These are phyloP conservation scores for Rhizopogon roseolus DNA, from an alignment of 768 basidiomycete genomes.

Conservation along the genomic window DNA sequence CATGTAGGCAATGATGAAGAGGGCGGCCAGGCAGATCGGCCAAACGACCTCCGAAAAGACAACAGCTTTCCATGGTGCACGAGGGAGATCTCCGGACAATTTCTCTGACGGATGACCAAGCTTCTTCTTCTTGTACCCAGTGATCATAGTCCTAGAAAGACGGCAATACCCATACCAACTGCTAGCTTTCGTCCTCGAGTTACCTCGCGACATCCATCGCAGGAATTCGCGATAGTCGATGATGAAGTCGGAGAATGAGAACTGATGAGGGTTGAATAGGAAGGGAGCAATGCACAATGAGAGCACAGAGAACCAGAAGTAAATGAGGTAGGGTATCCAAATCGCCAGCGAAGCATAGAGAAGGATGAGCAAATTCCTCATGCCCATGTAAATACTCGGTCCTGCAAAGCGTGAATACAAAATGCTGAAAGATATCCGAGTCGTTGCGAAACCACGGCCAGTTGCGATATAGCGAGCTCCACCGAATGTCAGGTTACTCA, in stretches of 20 bases:
- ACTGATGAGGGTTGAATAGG: constrained; percentile 99
- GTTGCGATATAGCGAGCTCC: constrained; percentile 99
- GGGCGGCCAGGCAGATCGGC: constrained; percentile 68
- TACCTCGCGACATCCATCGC: constrained; percentile 99
- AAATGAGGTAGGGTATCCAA: constrained; percentile 93
- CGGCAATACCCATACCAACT: constrained; percentile 99
- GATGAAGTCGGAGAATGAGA: constrained; percentile 94
- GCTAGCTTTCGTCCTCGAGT: constrained; percentile 93
- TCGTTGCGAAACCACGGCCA: constrained; percentile 97
- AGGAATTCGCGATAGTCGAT: constrained; percentile 98
- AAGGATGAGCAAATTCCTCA: constrained; percentile 87
- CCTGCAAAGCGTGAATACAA: constrained; percentile 98
- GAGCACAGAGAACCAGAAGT: constrained; percentile 97
- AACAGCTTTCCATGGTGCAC: constrained; percentile 83
- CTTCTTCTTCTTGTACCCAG: constrained; percentile 99
- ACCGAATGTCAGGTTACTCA: constrained; percentile 96
- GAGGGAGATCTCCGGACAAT: constrained; percentile 88
- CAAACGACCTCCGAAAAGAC: constrained; percentile 79
- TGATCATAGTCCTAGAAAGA: constrained; percentile 93
- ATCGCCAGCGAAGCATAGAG: constrained; percentile 89
- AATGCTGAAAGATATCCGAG: constrained; percentile 92
- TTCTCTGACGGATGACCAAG: constrained; percentile 98
- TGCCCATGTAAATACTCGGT: constrained; percentile 98
- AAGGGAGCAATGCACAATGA: constrained; percentile 96
- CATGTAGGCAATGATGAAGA: constrained; percentile 86